A percentile compares a stretch with the other conserved stretches of the same genome.
Evolutionary conservation across 768 basidiomycete genomes (phyloP).

Genomic region (Serendipita vermifera): DNA sequence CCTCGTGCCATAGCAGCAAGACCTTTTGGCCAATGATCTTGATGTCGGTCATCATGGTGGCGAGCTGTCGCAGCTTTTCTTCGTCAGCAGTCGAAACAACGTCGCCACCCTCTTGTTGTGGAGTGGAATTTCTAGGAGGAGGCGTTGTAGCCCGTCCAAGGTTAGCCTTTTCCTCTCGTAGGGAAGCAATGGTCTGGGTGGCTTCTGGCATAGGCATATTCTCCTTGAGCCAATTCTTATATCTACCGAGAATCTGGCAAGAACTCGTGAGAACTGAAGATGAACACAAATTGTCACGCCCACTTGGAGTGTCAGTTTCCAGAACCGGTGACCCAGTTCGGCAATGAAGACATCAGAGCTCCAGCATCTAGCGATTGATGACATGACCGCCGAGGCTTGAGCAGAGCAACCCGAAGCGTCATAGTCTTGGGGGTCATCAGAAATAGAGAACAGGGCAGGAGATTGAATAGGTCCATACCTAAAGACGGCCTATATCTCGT

Average conservation of each 20-base stretch:
- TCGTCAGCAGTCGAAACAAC: conserved; percentile 54
- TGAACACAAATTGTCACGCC: conserved; percentile 13
- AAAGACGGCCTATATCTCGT: conserved; percentile 29
- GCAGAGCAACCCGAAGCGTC: conserved; percentile 23
- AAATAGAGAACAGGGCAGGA: too few relatives aligned
- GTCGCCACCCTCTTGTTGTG: conserved; percentile 35
- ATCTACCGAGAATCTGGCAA: conserved; percentile 63
- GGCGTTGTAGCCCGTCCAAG: conserved; percentile 14
- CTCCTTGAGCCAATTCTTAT: conserved; percentile 62
- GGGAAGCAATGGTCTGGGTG: conserved; percentile 22
- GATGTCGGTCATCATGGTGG: conserved; percentile 58
- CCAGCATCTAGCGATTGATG: conserved; percentile 72
- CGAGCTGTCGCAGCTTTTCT: conserved; percentile 46
- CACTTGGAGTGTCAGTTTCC: conserved; percentile 85
- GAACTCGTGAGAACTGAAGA: background rate
- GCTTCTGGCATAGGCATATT: conserved; percentile 35
- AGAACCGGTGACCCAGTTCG: conserved; percentile 72
- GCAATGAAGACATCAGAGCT: conserved; percentile 73
- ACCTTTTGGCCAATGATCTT: conserved; percentile 41
- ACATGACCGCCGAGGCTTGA: conserved; percentile 58
- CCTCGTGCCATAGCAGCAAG: conserved; percentile 50
- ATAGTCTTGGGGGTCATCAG: too few relatives aligned
- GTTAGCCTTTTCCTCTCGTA: conserved; percentile 26
- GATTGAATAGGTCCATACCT: conserved; percentile 38
- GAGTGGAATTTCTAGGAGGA: conserved; percentile 38